Conservation (phyloP, 768 basidiomycete species). For the Chalciporus piperatus region DNA sequence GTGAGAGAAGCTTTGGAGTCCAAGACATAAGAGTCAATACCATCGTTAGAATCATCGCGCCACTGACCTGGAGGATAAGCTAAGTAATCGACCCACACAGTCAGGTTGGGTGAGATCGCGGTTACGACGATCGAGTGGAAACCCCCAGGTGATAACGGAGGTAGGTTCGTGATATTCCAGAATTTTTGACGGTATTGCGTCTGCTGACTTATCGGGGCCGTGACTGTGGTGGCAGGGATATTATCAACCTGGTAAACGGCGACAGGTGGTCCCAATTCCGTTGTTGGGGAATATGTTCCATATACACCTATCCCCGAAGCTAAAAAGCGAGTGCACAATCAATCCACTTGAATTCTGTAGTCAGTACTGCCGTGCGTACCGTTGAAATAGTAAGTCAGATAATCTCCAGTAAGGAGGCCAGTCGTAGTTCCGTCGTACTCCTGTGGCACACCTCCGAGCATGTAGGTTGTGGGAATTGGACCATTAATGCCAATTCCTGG, state of each 20-base stretch:
- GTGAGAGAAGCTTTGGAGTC: background rate
- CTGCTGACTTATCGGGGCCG: background rate
- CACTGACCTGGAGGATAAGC: background rate
- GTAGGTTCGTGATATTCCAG: background rate
- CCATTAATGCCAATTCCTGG: background rate
- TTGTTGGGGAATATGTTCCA: background rate
- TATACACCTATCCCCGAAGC: constrained; percentile 6
- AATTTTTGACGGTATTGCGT: background rate
- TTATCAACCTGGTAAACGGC: constrained; percentile 2
- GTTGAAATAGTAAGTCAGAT: constrained; percentile 1
- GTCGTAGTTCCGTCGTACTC: background rate
- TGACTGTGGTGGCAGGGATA: background rate
- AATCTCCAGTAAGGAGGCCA: background rate
- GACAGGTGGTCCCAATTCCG: background rate
- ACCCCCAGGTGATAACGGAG: background rate
- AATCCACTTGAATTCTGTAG: background rate
- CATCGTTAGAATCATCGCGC: background rate
- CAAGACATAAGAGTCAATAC: no score
- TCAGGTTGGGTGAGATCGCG: background rate
- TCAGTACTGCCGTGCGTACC: constrained; percentile 1
- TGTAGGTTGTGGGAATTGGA: background rate
- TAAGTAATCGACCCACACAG: background rate
- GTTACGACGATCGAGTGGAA: background rate
- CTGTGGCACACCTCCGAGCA: background rate
- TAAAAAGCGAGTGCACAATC: background rate